Base-by-base conservation (phyloP, 768 basidiomycete species). In the Xerocomellus amylosporus region DNA sequence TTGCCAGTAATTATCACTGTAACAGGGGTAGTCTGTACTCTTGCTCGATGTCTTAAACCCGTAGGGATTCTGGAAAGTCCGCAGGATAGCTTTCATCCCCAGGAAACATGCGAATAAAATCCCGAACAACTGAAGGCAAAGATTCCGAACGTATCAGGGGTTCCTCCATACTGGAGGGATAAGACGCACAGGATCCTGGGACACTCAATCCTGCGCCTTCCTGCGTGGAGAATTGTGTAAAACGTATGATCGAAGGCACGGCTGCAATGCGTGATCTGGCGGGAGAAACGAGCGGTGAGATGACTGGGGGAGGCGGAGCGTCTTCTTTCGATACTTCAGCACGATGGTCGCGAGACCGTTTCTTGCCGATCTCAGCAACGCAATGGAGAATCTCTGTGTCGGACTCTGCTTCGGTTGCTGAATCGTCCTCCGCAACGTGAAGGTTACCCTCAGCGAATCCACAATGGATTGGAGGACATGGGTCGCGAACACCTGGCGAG, bases 81-180 rank as follows among this genome's bases (percentile, higher is more conserved):
- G 65, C 54, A 39, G 70, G 70, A 39, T 73, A 71, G 28, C 70
- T 71, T 40, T 68, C 70, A 31, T 71, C 69, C 20, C 64, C 72
- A 22, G 65, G 47, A 28, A 71, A 71, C 70, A 73, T 73, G 17
- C 55, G 49, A 41, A 71, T 43, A 41, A 71, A 71, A 3, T 73
- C 65, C 41, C 59, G 65, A 53, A 65, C 71, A 17, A 52, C 68
- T 2, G 67, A 62, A 30, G 70, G 71, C 8, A 69, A 33, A 5
- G 69, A 61, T 3, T 59, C 59, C 17, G 58, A 39, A 31, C 19
- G 46, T 12, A 22, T 45, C 12, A 22, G 37, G 9, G 55, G 48
- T 43, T 39, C 45, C 14, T 49, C 49, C 41, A 37, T n/a, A 30
- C 22, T 33, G 10, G 58, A 30, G 5, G 46, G 36, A 39, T 41